Evolutionary conservation across 2,329 filamentous ascomycete genomes (phyloP).

Genomic region (Phialocephala subalpina): DNA sequence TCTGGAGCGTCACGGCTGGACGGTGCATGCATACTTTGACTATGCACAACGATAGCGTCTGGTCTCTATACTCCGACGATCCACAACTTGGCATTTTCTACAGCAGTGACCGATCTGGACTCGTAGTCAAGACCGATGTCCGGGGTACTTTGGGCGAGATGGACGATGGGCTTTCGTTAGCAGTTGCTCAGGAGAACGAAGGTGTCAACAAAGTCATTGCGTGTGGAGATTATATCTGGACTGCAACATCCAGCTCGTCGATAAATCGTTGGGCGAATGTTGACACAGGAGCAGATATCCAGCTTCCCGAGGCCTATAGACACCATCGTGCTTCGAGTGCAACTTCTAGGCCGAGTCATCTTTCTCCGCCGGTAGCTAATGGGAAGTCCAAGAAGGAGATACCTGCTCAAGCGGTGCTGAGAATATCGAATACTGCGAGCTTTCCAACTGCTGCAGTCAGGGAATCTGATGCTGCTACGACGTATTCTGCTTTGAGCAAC

Average conservation of each 20-base stretch:
- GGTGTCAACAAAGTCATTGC: slow-evolving; percentile 75
- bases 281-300: slow-evolving; percentile 77
- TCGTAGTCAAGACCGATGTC: slow-evolving; percentile 96
- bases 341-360: slow-evolving; percentile 48
- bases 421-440: slow-evolving; percentile 83
- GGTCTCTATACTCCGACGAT: slow-evolving; percentile 91
- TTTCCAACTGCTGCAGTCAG: slow-evolving; percentile 67
- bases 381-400: slow-evolving; percentile 68
- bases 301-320: slow-evolving; percentile 64
- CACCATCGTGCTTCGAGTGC: slow-evolving; percentile 57
- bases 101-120: slow-evolving; percentile 88
- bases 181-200: slow-evolving; percentile 91
- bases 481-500: slow-evolving; percentile 54
- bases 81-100: slow-evolving; percentile 90
- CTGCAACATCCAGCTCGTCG: slow-evolving; percentile 75
- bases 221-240: slow-evolving; percentile 66
- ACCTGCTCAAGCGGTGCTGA: slow-evolving; percentile 78
- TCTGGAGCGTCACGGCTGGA: slow-evolving; percentile 95
- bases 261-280: slow-evolving; percentile 82
- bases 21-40: slow-evolving; percentile 97
- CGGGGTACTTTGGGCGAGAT: slow-evolving; percentile 74
- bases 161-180: slow-evolving; percentile 89
- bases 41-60: slow-evolving; percentile 99
- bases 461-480: slow-evolving; percentile 63
- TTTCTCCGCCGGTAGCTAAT: slow-evolving; percentile 46